Percentiles rank a stretch among this genome's conserved stretches.
These are phyloP conservation scores for Fusarium bactridioides DNA, from an alignment of 2,329 filamentous ascomycete genomes.

Conservation along the genomic window DNA sequence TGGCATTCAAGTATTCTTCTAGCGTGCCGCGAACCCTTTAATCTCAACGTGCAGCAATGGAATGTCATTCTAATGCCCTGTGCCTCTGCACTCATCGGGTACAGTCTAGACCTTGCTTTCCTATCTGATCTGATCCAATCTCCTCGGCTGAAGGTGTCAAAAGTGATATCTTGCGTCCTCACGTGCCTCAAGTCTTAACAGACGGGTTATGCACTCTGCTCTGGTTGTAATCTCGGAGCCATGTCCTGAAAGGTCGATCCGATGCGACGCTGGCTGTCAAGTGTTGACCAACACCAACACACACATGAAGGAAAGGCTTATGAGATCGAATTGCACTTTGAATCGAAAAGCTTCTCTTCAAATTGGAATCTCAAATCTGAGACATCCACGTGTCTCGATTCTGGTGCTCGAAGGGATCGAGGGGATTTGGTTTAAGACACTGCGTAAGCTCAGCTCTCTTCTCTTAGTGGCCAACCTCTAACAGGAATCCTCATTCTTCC, in stretches of 20 bases:
- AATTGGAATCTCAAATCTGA: constrained; percentile 1
- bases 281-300: background rate
- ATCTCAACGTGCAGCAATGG: constrained; percentile 17
- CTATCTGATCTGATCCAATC: constrained; percentile 3
- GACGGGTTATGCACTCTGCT: background rate
- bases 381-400: background rate
- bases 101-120: background rate
- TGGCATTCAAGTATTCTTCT: constrained; percentile 8
- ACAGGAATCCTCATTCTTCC: background rate
- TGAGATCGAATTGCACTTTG: background rate
- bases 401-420: background rate
- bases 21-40: constrained; percentile 14
- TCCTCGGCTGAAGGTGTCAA: background rate
- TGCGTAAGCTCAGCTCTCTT: background rate
- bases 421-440: background rate
- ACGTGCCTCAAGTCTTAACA: constrained; percentile 18
- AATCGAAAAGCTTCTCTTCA: constrained; percentile 11
- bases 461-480: background rate
- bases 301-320: background rate
- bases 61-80: constrained; percentile 13
- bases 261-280: constrained; percentile 10
- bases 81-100: background rate
- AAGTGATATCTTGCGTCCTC: background rate
- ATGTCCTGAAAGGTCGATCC: constrained; percentile 18
- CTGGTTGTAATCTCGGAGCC: constrained; percentile 23